Base-by-base conservation (phyloP, 73 alveolate genomes). In the Paramecium octaurelia region DNA sequence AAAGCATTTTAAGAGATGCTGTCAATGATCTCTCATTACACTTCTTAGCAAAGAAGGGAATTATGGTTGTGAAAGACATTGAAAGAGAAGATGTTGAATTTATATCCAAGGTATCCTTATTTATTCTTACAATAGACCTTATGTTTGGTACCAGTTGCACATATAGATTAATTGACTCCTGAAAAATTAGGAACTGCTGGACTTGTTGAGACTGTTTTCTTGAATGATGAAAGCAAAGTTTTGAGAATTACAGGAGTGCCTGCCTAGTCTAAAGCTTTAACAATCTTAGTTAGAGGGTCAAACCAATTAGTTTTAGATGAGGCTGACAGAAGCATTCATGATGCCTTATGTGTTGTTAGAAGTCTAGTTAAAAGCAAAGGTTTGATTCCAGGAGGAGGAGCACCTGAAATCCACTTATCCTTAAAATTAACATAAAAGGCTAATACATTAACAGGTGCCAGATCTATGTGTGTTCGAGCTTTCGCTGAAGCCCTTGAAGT, bases 361-460 rank as follows among this genome's bases (percentile, higher is more conserved):
- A 93, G 99, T 75, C 97, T 98, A 35, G 99, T 99, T 73, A 99
- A 99, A 95, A 96, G 97, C 96, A 97, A 97, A 95, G 99, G 99
- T 36, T 95, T 98, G 84, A 98, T 99, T 18, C 99, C 99, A 7
- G 99, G 99, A 12, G 99, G 99, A 35, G 99, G 99, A 7, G 99
- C 99, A n/a, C 99, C 99, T 18, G 99, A 99, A 93, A 98, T 98
- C 94, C 99, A 98, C 93, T 95, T 99, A 54, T 97, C 99, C 34
- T 97, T 94, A 59, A 95, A 95, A 95, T 95, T 99, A 85, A 92
- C 94, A 6, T 88, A 95, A 23, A 85, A 90, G 96, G 97, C 96
- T 54, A 94, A 98, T 94, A 77, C 80, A 14, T 59, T 95, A 43
- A 86, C 91, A 14, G 97, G 97, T 48, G 95, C 93, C 21, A 44